Conservation (phyloP, 2,329 filamentous ascomycete genomes). For the Cytospora paraplurivora region DNA sequence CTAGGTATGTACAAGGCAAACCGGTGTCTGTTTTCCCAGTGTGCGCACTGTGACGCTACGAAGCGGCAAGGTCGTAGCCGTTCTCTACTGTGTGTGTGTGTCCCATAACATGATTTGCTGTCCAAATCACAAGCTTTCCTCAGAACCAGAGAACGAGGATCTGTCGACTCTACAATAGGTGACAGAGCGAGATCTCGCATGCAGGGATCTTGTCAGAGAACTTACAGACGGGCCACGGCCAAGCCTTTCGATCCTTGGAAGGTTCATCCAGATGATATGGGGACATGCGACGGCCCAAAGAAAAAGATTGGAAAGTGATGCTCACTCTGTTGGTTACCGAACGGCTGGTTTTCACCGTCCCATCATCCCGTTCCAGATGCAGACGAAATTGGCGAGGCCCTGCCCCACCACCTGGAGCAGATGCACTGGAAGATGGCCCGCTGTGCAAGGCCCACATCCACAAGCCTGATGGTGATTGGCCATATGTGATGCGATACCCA, state of each 20-base stretch:
- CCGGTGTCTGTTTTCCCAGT: neutral
- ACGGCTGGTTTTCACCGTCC: constrained; percentile 18
- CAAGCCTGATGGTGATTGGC: neutral
- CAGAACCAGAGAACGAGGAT: no score
- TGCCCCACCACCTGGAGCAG: neutral
- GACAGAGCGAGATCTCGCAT: no score
- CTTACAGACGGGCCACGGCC: neutral
- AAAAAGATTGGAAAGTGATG: neutral
- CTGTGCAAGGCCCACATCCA: neutral
- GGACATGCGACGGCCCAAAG: constrained; percentile 6
- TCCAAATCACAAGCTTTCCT: neutral
- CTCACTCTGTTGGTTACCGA: constrained; percentile 20
- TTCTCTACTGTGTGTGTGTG: neutral
- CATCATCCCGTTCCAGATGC: constrained; percentile 18
- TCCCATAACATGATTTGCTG: neutral
- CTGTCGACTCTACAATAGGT: no score
- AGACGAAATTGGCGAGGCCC: neutral
- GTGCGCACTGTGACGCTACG: neutral
- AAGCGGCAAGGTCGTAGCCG: neutral
- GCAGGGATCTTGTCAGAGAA: no score
- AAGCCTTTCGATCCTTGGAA: neutral
- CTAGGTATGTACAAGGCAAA: neutral
- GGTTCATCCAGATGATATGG: constrained; percentile 1
- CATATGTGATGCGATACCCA: neutral
- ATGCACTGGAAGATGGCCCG: constrained; percentile 4